Evolutionary conservation across 2,329 filamentous ascomycete species (phyloP).

Genomic region (Neonectria faginata): DNA sequence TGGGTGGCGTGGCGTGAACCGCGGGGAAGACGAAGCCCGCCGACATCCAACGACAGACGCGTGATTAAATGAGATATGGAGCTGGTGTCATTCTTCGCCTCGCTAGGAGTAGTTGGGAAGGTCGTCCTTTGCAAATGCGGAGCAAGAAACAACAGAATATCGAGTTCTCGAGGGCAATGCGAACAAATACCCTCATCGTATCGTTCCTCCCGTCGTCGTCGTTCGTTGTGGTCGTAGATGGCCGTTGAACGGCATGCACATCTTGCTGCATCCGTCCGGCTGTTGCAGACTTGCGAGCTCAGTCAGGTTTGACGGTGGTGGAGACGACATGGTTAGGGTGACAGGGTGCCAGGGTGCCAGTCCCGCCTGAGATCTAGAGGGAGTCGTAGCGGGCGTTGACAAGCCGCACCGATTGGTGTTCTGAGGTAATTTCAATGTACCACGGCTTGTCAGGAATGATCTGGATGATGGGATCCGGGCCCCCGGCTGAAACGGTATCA

Average conservation of each 20-base stretch:
- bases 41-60: constrained; percentile 19
- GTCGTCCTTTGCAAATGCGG: constrained; percentile 6
- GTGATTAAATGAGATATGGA: constrained; percentile 30
- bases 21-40: constrained; percentile 22
- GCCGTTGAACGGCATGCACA: background rate
- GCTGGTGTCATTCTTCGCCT: constrained; percentile 10
- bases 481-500: background rate
- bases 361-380: background rate
- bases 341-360: background rate
- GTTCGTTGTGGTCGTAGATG: background rate
- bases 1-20: constrained; percentile 21
- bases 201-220: background rate
- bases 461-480: background rate
- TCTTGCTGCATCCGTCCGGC: background rate
- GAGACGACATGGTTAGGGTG: constrained; percentile 10
- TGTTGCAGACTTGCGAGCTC: constrained; percentile 1
- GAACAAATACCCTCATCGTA: background rate
- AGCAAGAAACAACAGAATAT: constrained; percentile 15
- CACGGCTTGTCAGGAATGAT: background rate
- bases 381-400: constrained; percentile 17
- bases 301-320: constrained; percentile 19
- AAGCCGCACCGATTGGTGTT: constrained; percentile 12
- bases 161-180: background rate
- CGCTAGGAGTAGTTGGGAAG: constrained; percentile 18
- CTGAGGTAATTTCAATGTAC: constrained; percentile 17